A percentile compares a stretch with the other conserved stretches of the same genome.
phyloP scores from a whole-genome alignment of 1,139 yeast species.

The Suhomyces yuchorum region DNA sequence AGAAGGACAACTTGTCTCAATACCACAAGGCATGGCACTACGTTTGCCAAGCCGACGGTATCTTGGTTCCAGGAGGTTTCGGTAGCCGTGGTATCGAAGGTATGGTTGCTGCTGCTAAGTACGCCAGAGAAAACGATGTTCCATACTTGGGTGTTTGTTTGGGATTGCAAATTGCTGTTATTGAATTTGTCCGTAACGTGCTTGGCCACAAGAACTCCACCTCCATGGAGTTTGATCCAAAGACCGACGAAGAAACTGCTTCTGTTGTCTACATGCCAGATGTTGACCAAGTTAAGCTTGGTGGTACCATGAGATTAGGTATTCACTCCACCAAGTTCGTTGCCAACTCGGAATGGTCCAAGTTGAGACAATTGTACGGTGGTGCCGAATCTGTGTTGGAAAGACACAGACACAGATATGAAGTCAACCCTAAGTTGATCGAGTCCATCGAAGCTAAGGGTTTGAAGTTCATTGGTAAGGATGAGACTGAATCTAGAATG shows the following conservation, averaged over 20 bases:
- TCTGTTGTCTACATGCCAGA: slow-evolving; percentile 98
- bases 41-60: slow-evolving; percentile 94
- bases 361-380: slow-evolving; percentile 80
- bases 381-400: slow-evolving; percentile 70
- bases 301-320: slow-evolving; percentile 99
- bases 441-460: slow-evolving; percentile 73
- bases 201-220: slow-evolving; percentile 70
- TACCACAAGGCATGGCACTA: slow-evolving; percentile 96
- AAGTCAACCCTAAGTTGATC: slow-evolving; percentile 86
- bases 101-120: slow-evolving; percentile 94
- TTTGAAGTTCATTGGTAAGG: slow-evolving; percentile 87
- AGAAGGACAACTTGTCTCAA: slow-evolving; percentile 63
- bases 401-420: slow-evolving; percentile 99
- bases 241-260: slow-evolving; percentile 62
- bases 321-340: slow-evolving; percentile 86
- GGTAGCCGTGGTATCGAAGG: slow-evolving; percentile 98
- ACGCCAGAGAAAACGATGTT: slow-evolving; percentile 92
- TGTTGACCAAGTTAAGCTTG: slow-evolving; percentile 91
- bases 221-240: slow-evolving; percentile 81
- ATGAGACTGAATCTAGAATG: slow-evolving; percentile 88
- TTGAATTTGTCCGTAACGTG: slow-evolving; percentile 86
- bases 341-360: slow-evolving; percentile 66
- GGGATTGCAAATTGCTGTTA: slow-evolving; percentile 96
- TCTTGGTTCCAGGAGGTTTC: slow-evolving; percentile 97
- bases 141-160: slow-evolving; percentile 97